Percentiles rank a stretch among this genome's conserved stretches.
phyloP scores from a whole-genome alignment of 495 filamentous ascomycete species.

The Venustampulla echinocandica region DNA sequence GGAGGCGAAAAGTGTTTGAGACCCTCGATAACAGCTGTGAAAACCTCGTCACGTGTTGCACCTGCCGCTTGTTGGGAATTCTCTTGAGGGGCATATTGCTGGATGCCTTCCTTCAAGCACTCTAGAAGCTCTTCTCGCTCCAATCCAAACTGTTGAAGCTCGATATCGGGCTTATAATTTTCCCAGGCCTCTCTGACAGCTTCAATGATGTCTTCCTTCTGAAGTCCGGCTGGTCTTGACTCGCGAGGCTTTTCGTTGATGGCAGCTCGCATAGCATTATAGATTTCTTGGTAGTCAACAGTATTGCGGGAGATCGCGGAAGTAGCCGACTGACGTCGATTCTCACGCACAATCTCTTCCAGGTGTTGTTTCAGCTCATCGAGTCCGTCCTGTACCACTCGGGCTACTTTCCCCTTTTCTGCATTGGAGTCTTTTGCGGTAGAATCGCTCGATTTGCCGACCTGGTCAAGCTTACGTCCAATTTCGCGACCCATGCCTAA shows the following conservation, averaged over 20 bases:
- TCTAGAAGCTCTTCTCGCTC: conserved; percentile 82
- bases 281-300: conserved; percentile 71
- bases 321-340: conserved; percentile 53
- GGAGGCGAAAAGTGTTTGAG: conserved; percentile 69
- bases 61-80: conserved; percentile 35
- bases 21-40: conserved; percentile 72
- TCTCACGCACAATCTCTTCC: conserved; percentile 63
- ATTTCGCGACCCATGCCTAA: conserved; percentile 87
- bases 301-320: conserved; percentile 28
- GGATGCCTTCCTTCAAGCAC: conserved; percentile 74
- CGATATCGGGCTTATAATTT: conserved; percentile 84
- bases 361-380: conserved; percentile 73
- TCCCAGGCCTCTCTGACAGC: conserved; percentile 86
- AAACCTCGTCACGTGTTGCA: conserved; percentile 68
- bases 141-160: conserved; percentile 78
- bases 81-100: conserved; percentile 56
- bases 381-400: conserved; percentile 70
- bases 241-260: conserved; percentile 58
- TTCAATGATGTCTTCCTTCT: conserved; percentile 71
- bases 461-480: conserved; percentile 67
- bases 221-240: conserved; percentile 27
- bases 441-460: conserved; percentile 32
- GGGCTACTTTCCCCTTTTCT: conserved; percentile 61
- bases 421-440: conserved; percentile 39
- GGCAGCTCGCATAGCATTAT: conserved; percentile 68